Percentiles rank a stretch among this genome's conserved stretches.
phyloP scores from a whole-genome alignment of 441 rosid species.

The Kokia cookei region DNA sequence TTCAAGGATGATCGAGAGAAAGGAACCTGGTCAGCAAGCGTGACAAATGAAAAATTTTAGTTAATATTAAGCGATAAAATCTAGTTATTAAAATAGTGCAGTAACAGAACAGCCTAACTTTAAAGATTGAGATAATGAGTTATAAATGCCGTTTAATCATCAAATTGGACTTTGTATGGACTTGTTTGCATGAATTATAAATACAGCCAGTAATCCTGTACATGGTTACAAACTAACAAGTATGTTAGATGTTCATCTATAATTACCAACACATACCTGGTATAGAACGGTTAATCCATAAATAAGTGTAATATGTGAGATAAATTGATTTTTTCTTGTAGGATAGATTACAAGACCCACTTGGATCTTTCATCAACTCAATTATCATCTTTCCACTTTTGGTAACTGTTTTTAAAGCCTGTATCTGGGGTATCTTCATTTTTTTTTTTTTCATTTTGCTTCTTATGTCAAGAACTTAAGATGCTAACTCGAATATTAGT shows the following conservation, averaged over 20 bases:
- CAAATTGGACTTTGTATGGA: neutral
- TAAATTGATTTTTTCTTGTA: neutral
- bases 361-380: neutral
- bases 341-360: neutral
- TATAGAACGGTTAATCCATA: neutral
- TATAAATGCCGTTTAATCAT: neutral
- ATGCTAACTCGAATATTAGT: neutral
- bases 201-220: neutral
- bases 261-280: neutral
- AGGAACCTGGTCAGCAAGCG: slow-evolving; percentile 48
- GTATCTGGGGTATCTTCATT: neutral
- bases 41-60: neutral
- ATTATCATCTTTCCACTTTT: neutral
- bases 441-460: neutral
- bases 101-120: neutral
- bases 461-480: neutral
- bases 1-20: slow-evolving; percentile 82
- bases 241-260: neutral
- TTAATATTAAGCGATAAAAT: neutral
- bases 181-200: neutral
- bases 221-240: neutral
- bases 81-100: neutral
- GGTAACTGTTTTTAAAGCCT: neutral
- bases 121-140: neutral
- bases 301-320: neutral